Evolutionary conservation across 441 rosid species (phyloP), one percentile per base, ranked within the genome.

Genomic region (Lepidium campestre): DNA sequence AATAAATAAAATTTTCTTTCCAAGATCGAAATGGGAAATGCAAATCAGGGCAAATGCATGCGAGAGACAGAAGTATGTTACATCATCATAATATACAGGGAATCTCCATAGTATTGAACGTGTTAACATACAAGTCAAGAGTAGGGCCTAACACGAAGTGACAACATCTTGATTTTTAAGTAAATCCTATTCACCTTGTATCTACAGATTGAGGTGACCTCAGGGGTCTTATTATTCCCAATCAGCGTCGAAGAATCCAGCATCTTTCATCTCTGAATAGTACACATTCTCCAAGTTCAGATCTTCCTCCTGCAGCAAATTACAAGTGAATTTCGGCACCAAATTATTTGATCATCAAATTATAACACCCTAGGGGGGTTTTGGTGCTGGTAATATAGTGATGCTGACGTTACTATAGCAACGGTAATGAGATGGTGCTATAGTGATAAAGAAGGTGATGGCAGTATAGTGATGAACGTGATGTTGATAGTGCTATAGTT

Each of bases 201-300:
- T 78, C 57, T 75, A 80, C 77, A 81, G 39, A 50, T 36, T 55
- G 19, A 37, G 13, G 42, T 40, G 34, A 48, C 17, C 8, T 2
- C 13, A 22, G 46, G 14, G 37, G 6, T 57, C 31, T 67, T 45
- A 25, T 53, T 88, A 90, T 32, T 89, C 97, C 98, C 98, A 93
- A 45, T 86, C 98, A 2, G 79, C 84, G 56, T 90, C 97, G 40
- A 87, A 93, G 79, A 88, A 90, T 41, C 95, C 97, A 0, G 95
- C 98, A 76, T 90, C 98, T 75, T 93, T 90, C 98, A 90, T 90
- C 77, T 93, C 97, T 2, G 98, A 93, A 83, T 93, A 90, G 84
- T 87, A 86, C 14, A 86, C 89, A 62, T 79, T 87, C 78, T 90
- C 98, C 67, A 93, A 77, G 52, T 79, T 83, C 80, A 93, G 62